A percentile compares a stretch with the other conserved stretches of the same genome.
phyloP scores from a whole-genome alignment of 495 filamentous ascomycete species.

The Hypomontagnella submonticulosa region DNA sequence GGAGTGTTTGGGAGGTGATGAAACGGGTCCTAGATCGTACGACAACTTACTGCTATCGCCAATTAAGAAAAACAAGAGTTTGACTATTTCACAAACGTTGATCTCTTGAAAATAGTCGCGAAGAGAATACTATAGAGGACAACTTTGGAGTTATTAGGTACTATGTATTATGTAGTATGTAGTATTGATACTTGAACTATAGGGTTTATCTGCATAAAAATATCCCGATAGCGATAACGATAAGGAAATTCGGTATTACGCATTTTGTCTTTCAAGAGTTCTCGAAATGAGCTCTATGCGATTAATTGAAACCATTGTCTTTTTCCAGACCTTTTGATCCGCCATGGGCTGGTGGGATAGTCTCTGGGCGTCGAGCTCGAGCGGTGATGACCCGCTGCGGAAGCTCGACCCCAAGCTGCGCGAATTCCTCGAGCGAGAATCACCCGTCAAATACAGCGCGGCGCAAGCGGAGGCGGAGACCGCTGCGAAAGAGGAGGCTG shows the following conservation, averaged over 20 bases:
- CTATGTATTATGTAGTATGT: too few relatives aligned
- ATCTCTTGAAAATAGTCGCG: too few relatives aligned
- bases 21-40: too few relatives aligned
- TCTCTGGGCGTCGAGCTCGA: slow-evolving; percentile 52
- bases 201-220: slow-evolving; percentile 23
- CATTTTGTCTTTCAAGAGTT: slow-evolving; percentile 9
- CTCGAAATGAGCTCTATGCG: slow-evolving; percentile 7
- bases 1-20: too few relatives aligned
- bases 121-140: too few relatives aligned
- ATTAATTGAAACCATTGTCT: not conserved
- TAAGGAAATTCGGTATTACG: slow-evolving; percentile 36
- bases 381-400: slow-evolving; percentile 74
- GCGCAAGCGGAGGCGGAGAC: slow-evolving; percentile 11
- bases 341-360: slow-evolving; percentile 78
- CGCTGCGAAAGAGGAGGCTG: slow-evolving; percentile 1
- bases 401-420: slow-evolving; percentile 86
- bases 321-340: not conserved
- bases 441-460: slow-evolving; percentile 75
- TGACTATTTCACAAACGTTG: too few relatives aligned
- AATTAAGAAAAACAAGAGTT: too few relatives aligned
- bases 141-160: too few relatives aligned
- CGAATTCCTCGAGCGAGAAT: slow-evolving; percentile 85
- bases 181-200: too few relatives aligned
- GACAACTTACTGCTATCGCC: too few relatives aligned
- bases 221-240: slow-evolving; percentile 20